These are phyloP conservation scores for Aspergillus amoenus DNA, from an alignment of 2,329 filamentous ascomycete genomes.

Conservation along the genomic window DNA sequence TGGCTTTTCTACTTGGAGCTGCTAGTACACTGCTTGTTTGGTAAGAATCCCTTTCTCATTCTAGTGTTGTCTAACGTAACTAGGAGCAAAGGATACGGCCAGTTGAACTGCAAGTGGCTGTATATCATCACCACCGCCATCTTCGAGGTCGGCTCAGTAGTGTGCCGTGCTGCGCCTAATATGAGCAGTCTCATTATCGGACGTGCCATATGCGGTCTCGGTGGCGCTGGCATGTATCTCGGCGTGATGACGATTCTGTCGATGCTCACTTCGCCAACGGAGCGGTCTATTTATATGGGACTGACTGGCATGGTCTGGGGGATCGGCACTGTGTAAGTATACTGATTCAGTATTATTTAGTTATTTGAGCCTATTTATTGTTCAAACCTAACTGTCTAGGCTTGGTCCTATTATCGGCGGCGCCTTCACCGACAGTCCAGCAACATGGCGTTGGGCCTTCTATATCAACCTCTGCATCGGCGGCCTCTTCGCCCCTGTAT, in stretches of 20 bases:
- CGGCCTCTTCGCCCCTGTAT: slow-evolving; percentile 43
- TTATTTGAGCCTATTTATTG: too few relatives aligned
- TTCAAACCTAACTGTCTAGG: background rate
- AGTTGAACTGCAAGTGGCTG: slow-evolving; percentile 41
- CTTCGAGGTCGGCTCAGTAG: slow-evolving; percentile 6
- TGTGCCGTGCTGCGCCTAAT: slow-evolving; percentile 5
- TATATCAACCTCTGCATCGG: slow-evolving; percentile 23
- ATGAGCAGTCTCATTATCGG: slow-evolving; percentile 5
- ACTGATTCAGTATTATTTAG: too few relatives aligned
- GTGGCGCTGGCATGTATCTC: slow-evolving; percentile 27
- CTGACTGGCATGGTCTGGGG: slow-evolving; percentile 39
- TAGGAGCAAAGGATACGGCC: slow-evolving; percentile 5
- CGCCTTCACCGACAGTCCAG: slow-evolving; percentile 6
- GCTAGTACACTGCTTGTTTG: background rate
- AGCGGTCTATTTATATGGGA: slow-evolving; percentile 32
- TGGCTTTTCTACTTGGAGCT: slow-evolving; percentile 3
- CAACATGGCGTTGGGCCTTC: slow-evolving; percentile 2
- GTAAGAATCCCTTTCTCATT: background rate
- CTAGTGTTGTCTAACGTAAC: background rate
- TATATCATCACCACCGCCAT: background rate
- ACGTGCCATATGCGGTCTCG: slow-evolving; percentile 7
- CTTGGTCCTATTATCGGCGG: slow-evolving; percentile 32
- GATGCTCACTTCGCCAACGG: slow-evolving; percentile 16
- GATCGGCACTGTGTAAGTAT: slow-evolving; percentile 27
- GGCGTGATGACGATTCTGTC: slow-evolving; percentile 29